A percentile compares a stretch with the other conserved stretches of the same genome.
Evolutionary conservation across 31 red algal genomes (phyloP).

Genomic region (Odonthalia washingtoniensis): DNA sequence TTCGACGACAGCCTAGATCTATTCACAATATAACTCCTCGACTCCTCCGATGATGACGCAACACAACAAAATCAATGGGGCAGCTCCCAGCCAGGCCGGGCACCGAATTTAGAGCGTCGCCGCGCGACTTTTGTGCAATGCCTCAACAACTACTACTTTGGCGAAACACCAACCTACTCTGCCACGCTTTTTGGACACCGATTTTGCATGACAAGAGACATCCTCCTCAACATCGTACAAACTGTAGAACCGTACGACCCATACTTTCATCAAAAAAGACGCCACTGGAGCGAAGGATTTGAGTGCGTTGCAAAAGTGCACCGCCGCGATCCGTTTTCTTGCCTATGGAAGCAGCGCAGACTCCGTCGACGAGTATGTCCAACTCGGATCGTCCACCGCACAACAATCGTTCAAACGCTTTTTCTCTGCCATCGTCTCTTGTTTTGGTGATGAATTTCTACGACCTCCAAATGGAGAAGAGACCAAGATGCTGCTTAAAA

Average conservation of each 20-base stretch:
- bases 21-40: not conserved
- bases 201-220: too few relatives aligned
- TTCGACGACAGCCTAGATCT: not conserved
- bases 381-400: conserved; percentile 19
- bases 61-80: too few relatives aligned
- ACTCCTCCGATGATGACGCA: not conserved
- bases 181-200: not conserved
- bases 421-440: not conserved
- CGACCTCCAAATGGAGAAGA: conserved; percentile 6
- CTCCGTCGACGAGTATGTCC: conserved; percentile 28
- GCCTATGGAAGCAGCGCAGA: not conserved
- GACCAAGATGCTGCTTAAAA: not conserved
- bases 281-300: not conserved
- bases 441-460: conserved; percentile 40
- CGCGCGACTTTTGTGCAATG: too few relatives aligned
- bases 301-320: not conserved
- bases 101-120: too few relatives aligned
- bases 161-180: not conserved
- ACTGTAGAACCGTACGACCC: too few relatives aligned
- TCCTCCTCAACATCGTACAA: too few relatives aligned
- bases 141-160: conserved; percentile 34
- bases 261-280: not conserved
- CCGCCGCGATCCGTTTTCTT: not conserved
- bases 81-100: too few relatives aligned
- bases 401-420: conserved; percentile 8